Conservation (phyloP, 306 rosid genomes). For the Gastrolobium villosum region DNA sequence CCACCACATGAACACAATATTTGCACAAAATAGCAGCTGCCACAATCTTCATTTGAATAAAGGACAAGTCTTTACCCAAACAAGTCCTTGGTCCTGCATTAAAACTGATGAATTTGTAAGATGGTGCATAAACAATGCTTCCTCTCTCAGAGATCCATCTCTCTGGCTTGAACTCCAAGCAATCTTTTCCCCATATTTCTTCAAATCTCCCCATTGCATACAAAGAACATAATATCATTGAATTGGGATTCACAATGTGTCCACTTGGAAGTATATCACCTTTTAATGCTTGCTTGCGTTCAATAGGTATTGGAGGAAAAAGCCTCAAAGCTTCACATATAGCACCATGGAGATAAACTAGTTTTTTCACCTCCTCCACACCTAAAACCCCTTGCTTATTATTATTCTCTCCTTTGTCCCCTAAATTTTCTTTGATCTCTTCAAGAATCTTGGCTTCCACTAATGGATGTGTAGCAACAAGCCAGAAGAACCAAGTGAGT, state of each 20-base stretch:
- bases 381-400: background rate
- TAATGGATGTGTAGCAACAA: constrained; percentile 50
- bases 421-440: constrained; percentile 46
- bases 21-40: constrained; percentile 43
- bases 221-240: constrained; percentile 41
- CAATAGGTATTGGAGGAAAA: constrained; percentile 58
- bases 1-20: constrained; percentile 45
- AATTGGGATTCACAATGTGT: constrained; percentile 36
- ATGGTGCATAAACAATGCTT: constrained; percentile 48
- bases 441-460: constrained; percentile 55
- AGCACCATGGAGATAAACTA: constrained; percentile 66
- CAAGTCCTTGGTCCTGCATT: constrained; percentile 69
- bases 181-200: constrained; percentile 66
- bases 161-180: constrained; percentile 69
- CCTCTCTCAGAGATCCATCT: constrained; percentile 65
- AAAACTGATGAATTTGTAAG: constrained; percentile 60
- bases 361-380: constrained; percentile 38
- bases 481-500: constrained; percentile 45
- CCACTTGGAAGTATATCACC: constrained; percentile 67
- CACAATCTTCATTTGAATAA: constrained; percentile 57
- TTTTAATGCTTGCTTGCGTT: constrained; percentile 43
- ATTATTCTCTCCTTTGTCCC: background rate
- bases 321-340: constrained; percentile 61
- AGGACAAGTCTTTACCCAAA: constrained; percentile 61
- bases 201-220: constrained; percentile 69